These are phyloP conservation scores for Heliamphora exappendiculata DNA, from an alignment of 148 eudicot species.

Conservation along the genomic window DNA sequence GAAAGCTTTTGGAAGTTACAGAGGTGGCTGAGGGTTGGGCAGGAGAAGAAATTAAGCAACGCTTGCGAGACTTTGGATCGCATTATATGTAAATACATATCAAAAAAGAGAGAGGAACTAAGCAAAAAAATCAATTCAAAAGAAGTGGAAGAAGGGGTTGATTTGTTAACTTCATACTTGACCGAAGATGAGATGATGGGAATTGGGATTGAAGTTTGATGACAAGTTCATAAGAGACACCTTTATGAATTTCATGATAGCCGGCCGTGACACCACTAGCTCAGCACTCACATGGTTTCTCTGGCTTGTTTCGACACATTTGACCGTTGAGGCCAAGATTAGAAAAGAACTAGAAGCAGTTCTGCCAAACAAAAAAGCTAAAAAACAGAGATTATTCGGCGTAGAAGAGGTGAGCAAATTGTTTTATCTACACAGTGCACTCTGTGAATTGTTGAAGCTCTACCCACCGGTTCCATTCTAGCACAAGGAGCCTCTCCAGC, in stretches of 20 bases:
- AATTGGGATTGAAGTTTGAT: conserved; percentile 10
- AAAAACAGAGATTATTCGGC: background rate
- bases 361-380: background rate
- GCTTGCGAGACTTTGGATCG: conserved; percentile 35
- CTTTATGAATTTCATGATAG: conserved; percentile 42
- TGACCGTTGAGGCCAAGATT: conserved; percentile 21
- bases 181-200: conserved; percentile 11
- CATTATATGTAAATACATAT: conserved; percentile 24
- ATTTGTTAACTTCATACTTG: conserved; percentile 33
- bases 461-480: conserved; percentile 38
- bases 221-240: conserved; percentile 47
- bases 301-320: conserved; percentile 29
- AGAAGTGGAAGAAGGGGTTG: conserved; percentile 13
- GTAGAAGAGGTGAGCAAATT: conserved; percentile 18
- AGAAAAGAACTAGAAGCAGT: conserved; percentile 18
- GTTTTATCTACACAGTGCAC: too few species aligned
- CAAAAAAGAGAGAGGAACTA: conserved; percentile 23
- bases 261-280: conserved; percentile 42
- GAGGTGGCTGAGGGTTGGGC: conserved; percentile 42
- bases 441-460: conserved; percentile 28
- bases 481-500: conserved; percentile 28
- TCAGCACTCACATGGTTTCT: too few species aligned
- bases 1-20: conserved; percentile 42
- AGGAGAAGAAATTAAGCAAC: conserved; percentile 24
- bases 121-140: background rate